Evolutionary conservation across 768 basidiomycete genomes (phyloP).

Genomic region (Dendrothele bispora): DNA sequence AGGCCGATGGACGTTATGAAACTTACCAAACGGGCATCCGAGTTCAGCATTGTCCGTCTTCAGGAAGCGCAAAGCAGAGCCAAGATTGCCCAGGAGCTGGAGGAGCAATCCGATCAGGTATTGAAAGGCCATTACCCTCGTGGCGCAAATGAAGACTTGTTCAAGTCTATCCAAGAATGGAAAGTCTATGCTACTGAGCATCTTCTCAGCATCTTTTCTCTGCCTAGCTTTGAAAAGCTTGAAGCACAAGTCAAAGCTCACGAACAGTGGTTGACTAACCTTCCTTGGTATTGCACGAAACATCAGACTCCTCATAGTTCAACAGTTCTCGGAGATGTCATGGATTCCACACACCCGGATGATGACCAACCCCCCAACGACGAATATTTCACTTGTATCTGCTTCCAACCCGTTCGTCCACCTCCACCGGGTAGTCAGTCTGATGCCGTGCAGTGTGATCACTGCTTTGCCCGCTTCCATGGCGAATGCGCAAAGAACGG

Average conservation of each 20-base stretch:
- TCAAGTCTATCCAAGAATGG: slow-evolving; percentile 75
- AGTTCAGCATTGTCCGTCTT: slow-evolving; percentile 70
- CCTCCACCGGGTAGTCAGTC: slow-evolving; percentile 74
- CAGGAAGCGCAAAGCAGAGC: slow-evolving; percentile 66
- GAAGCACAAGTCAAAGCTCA: slow-evolving; percentile 68
- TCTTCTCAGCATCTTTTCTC: slow-evolving; percentile 67
- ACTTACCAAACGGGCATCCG: slow-evolving; percentile 69
- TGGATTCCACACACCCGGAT: slow-evolving; percentile 71
- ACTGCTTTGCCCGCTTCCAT: slow-evolving; percentile 85
- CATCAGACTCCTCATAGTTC: slow-evolving; percentile 66
- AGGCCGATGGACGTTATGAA: slow-evolving; percentile 68
- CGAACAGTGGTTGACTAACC: slow-evolving; percentile 66
- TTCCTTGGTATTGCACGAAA: slow-evolving; percentile 79
- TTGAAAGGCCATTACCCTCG: slow-evolving; percentile 61
- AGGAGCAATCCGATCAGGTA: slow-evolving; percentile 73
- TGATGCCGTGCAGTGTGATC: slow-evolving; percentile 89
- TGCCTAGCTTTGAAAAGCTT: slow-evolving; percentile 73
- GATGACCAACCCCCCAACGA: slow-evolving; percentile 79
- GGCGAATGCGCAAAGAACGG: slow-evolving; percentile 83
- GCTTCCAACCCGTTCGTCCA: slow-evolving; percentile 71
- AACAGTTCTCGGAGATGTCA: slow-evolving; percentile 69
- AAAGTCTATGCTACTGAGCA: slow-evolving; percentile 68
- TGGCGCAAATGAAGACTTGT: slow-evolving; percentile 60
- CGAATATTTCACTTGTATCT: slow-evolving; percentile 86
- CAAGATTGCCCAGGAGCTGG: slow-evolving; percentile 77